Evolutionary conservation across 2,329 filamentous ascomycete genomes (phyloP), one percentile per base, ranked within the genome.

Genomic region (Pyrenochaeta sp.): DNA sequence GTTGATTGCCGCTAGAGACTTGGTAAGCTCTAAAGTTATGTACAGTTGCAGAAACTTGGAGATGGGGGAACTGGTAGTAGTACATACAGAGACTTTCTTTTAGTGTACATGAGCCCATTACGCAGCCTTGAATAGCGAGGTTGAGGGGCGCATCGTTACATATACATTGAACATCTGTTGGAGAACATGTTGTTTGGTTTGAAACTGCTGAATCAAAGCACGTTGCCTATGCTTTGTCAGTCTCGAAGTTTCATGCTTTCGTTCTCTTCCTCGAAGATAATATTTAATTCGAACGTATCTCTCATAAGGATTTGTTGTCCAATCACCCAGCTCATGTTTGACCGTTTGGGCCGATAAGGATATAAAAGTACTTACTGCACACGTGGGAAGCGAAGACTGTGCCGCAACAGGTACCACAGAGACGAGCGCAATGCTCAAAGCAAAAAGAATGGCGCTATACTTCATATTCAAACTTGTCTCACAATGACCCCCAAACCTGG

Each of bases 1-100:
- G 58, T 78, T 78, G 58, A 77, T 71, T 3, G 74, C 73, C 14
- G 69, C 37, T 40, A 18, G 1, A n/a, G 9, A 9, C 14, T 15
- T 15, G 12, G 33, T 36, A 4, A 36, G 33, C 7, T n/a, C 23
- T 5, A 27, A 5, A 27, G 9, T 27, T 27, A 9, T 5, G 23
- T 27, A 27, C 23, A 27, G 4, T 5, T 27, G 23, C 9, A 27
- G 4, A 27, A n/a, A n/a, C n/a, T 9, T 27, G 23, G 23, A 9
- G 9, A 27, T 4, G 33, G n/a, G 2, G 7, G 4, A n/a, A 20
- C 21, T 6, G 37, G 14, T 23, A 23, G 2, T 15, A 10, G 9
- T 17, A 23, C 37, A 4, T 27, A 40, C 37, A 37, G 10, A 65
- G 39, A 17, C 51, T 51, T 44, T 65, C 51, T 32, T 52, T 61